Conservation (phyloP, 2,329 filamentous ascomycete genomes). For the Pezicula rhizophila region DNA sequence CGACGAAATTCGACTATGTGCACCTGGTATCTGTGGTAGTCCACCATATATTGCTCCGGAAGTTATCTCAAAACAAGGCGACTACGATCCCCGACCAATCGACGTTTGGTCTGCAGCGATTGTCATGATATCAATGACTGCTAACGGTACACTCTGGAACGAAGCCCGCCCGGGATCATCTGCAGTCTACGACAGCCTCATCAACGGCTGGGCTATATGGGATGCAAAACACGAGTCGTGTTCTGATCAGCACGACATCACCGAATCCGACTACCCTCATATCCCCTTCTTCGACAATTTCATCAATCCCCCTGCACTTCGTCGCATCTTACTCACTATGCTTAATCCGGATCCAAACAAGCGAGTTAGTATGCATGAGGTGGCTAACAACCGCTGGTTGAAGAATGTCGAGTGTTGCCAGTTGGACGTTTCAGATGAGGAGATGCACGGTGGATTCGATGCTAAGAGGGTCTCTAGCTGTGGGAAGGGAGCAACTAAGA, state of each 20-base stretch:
- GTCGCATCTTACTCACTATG: constrained; percentile 72
- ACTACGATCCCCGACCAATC: constrained; percentile 69
- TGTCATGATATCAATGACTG: constrained; percentile 72
- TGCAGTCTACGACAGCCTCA: constrained; percentile 56
- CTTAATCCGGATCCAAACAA: constrained; percentile 69
- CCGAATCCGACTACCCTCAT: constrained; percentile 59
- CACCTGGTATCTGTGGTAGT: constrained; percentile 78
- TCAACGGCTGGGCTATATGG: constrained; percentile 64
- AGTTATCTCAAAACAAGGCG: constrained; percentile 61
- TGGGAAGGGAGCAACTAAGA: constrained; percentile 31
- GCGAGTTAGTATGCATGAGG: constrained; percentile 63
- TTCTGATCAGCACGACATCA: constrained; percentile 37
- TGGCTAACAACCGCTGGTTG: constrained; percentile 66
- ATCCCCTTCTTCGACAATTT: constrained; percentile 58
- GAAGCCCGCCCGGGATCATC: constrained; percentile 49
- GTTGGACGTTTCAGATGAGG: constrained; percentile 57
- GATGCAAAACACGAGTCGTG: constrained; percentile 42
- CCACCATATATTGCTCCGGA: constrained; percentile 84
- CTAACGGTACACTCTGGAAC: constrained; percentile 68
- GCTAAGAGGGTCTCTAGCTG: constrained; percentile 38
- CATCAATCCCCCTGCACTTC: constrained; percentile 62
- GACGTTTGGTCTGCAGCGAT: constrained; percentile 86
- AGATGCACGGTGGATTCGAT: constrained; percentile 55
- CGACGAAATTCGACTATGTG: constrained; percentile 61
- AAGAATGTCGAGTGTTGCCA: constrained; percentile 75